phyloP scores from a whole-genome alignment of 768 basidiomycete genomes.

The Rubroboletus satanas region DNA sequence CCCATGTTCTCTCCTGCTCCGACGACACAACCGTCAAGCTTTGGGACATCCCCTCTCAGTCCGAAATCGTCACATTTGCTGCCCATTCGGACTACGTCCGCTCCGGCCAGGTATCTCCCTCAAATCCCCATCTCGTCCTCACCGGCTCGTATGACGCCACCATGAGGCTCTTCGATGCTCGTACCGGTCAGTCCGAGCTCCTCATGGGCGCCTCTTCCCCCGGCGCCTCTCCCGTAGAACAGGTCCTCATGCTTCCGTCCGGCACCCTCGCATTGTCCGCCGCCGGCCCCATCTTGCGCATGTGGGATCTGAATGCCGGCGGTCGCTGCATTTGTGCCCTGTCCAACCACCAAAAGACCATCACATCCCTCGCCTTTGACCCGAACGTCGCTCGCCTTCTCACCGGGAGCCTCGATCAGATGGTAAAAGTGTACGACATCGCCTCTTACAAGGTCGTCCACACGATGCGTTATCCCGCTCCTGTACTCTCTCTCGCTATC shows the following conservation, averaged over 20 bases:
- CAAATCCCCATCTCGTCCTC: slow-evolving; percentile 79
- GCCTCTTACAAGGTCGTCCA: slow-evolving; percentile 93
- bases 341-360: slow-evolving; percentile 97
- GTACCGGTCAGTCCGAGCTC: slow-evolving; percentile 83
- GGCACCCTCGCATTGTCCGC: slow-evolving; percentile 80
- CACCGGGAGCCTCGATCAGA: slow-evolving; percentile 90
- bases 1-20: slow-evolving; percentile 88
- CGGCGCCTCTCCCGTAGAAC: slow-evolving; percentile 68
- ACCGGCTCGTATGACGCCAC: slow-evolving; percentile 96
- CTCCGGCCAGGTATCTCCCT: slow-evolving; percentile 79
- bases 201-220: slow-evolving; percentile 51
- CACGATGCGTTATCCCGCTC: slow-evolving; percentile 97
- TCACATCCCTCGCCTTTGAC: slow-evolving; percentile 85
- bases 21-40: slow-evolving; percentile 93
- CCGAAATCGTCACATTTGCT: slow-evolving; percentile 70
- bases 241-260: slow-evolving; percentile 90
- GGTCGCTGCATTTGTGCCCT: slow-evolving; percentile 86
- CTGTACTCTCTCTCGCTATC: slow-evolving; percentile 83
- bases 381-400: slow-evolving; percentile 71
- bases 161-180: slow-evolving; percentile 79
- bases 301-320: slow-evolving; percentile 93
- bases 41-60: slow-evolving; percentile 93
- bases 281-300: slow-evolving; percentile 87
- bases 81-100: slow-evolving; percentile 96
- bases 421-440: slow-evolving; percentile 98